Evolutionary conservation across 495 filamentous ascomycete genomes (phyloP), one percentile per base, ranked within the genome.

Genomic region (Pyrenula massariospora): DNA sequence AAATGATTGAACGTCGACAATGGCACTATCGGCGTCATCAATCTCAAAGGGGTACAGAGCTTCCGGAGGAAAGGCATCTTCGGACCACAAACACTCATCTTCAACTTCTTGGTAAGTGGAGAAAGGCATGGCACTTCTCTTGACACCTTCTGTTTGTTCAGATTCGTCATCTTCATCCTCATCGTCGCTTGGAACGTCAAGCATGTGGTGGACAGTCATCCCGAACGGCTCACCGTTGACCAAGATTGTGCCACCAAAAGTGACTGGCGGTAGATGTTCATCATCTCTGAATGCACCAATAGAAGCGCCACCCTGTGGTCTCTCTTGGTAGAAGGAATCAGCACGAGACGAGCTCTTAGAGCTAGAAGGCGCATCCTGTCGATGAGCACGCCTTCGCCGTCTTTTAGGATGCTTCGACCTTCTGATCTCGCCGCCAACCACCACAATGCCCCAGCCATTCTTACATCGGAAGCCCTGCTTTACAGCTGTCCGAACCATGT

Each of bases 151-250:
- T 8, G 15, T 42, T 15, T 42, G 31, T 42, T 42, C 31, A 15
- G 8, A 5, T 10, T 61, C 57, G 21, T 54, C 53, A 15, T 63
- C 58, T 15, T 65, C 69, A n/a, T 62, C 58, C 50, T 84, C 78
- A 48, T 82, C 79, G 15, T 84, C 79, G 24, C 85, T 87, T 2
- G 86, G 87, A 15, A 86, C 81, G 60, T 97, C 92, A 1, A 97
- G 77, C 83, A 97, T 88, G 65, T 97, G 92, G 60, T 97, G 92
- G 2, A 96, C 92, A 19, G 87, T 95, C 85, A 96, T 89, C 8
- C 91, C 92, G 64, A 88, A 93, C 1, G 86, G 81, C 59, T 85
- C 80, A 54, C 85, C 82, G 66, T 96, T 89, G 5, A 96, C 83
- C 8, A 93, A 70, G 48, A 97, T 79, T 0, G 95, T 75, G 12